phyloP scores from a whole-genome alignment of 768 basidiomycete species.

The Suillus cothurnatus region DNA sequence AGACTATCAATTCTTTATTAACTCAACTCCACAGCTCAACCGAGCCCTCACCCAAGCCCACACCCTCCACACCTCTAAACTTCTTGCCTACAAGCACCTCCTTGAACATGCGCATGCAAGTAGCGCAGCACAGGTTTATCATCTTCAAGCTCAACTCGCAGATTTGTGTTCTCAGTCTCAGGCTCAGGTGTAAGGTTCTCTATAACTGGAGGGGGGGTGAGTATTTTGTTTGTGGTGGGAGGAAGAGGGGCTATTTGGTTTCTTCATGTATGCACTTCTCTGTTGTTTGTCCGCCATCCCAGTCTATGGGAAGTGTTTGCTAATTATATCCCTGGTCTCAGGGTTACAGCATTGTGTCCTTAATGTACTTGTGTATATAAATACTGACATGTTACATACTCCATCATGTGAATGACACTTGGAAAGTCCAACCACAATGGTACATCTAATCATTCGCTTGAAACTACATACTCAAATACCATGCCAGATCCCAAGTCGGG shows the following conservation, averaged over 20 bases:
- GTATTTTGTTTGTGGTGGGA: constrained; percentile 59
- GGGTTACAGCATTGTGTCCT: too few relatives aligned
- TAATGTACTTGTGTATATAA: too few relatives aligned
- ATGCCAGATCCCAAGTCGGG: too few relatives aligned
- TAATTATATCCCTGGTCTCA: too few relatives aligned
- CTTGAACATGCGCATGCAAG: constrained; percentile 81
- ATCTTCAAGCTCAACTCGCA: constrained; percentile 79
- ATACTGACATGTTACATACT: too few relatives aligned
- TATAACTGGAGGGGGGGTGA: constrained; percentile 31
- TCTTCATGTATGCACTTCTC: too few relatives aligned
- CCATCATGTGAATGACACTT: too few relatives aligned
- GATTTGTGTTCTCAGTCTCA: constrained; percentile 52
- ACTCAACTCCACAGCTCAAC: constrained; percentile 41
- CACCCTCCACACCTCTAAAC: constrained; percentile 51
- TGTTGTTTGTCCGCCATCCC: too few relatives aligned
- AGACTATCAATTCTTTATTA: neutral
- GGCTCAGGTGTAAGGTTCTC: constrained; percentile 11
- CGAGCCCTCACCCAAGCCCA: constrained; percentile 42
- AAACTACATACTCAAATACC: too few relatives aligned
- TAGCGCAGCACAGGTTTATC: constrained; percentile 81
- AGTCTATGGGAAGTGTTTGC: too few relatives aligned
- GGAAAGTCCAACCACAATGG: too few relatives aligned
- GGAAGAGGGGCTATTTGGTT: constrained; percentile 65
- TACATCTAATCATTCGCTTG: too few relatives aligned
- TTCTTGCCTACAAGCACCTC: constrained; percentile 75